A percentile compares a stretch with the other conserved stretches of the same genome.
phyloP scores from a whole-genome alignment of 192 early-diverging fungal species.

The Coemansia sp. region DNA sequence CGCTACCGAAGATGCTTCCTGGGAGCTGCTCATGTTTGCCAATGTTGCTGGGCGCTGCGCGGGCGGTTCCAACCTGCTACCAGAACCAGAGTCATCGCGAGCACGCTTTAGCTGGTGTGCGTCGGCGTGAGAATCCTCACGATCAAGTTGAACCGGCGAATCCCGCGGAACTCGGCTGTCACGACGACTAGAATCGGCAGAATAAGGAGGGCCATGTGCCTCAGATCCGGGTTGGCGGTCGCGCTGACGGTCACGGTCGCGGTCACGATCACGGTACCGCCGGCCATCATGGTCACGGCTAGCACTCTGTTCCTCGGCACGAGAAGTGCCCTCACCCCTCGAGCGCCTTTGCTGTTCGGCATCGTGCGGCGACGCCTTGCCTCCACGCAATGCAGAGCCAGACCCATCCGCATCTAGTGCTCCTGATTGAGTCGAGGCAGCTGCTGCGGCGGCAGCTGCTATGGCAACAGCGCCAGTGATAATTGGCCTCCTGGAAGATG shows the following conservation, averaged over 20 bases:
- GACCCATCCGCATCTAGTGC: background rate
- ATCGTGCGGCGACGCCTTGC: background rate
- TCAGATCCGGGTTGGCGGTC: slow-evolving; percentile 15
- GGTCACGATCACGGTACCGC: slow-evolving; percentile 8
- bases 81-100: slow-evolving; percentile 13
- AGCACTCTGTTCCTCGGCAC: background rate
- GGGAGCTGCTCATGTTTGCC: slow-evolving; percentile 1
- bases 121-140: slow-evolving; percentile 8
- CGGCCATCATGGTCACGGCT: slow-evolving; percentile 8
- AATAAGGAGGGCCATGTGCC: background rate
- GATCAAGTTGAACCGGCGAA: slow-evolving; percentile 21
- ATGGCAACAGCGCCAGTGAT: slow-evolving; percentile 13
- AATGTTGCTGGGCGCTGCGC: slow-evolving; percentile 17
- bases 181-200: slow-evolving; percentile 16
- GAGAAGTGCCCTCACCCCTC: background rate
- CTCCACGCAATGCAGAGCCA: background rate
- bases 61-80: slow-evolving; percentile 14
- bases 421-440: background rate
- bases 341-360: slow-evolving; percentile 1
- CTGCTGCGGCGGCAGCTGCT: slow-evolving; percentile 14
- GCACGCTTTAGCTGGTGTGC: slow-evolving; percentile 13
- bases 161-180: slow-evolving; percentile 27
- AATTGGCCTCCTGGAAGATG: slow-evolving; percentile 8
- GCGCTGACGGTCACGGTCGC: slow-evolving; percentile 11
- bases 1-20: background rate